These are phyloP conservation scores for Diospyros lotus DNA, from an alignment of 148 eudicot species.

Conservation along the genomic window DNA sequence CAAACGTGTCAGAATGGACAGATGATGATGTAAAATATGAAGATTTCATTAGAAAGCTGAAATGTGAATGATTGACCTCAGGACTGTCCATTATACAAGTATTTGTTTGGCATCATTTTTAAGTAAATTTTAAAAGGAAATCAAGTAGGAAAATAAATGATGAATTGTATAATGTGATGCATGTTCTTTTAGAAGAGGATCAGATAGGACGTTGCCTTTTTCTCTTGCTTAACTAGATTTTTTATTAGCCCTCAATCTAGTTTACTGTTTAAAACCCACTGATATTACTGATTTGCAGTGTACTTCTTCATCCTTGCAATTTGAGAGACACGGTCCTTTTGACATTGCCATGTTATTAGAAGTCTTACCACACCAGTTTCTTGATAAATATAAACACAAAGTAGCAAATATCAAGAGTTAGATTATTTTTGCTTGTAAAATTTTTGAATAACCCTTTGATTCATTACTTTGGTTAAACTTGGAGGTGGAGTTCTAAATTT, in stretches of 20 bases:
- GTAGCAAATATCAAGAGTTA: neutral
- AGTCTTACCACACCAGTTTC: neutral
- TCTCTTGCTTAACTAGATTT: neutral
- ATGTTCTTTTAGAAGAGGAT: neutral
- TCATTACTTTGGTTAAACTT: no score
- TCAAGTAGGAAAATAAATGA: neutral
- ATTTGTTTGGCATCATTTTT: neutral
- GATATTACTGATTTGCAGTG: neutral
- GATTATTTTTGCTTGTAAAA: no score
- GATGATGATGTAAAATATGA: no score
- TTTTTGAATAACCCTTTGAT: no score
- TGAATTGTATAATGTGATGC: neutral
- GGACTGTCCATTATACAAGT: neutral
- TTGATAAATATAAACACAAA: no score
- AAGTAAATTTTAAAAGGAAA: neutral
- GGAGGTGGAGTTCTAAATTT: no score
- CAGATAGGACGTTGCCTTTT: neutral
- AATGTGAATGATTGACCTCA: neutral
- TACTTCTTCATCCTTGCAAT: neutral
- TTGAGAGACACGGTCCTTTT: neutral
- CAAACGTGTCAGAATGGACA: no score
- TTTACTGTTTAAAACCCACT: neutral
- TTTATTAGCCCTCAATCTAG: neutral
- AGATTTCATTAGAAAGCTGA: neutral
- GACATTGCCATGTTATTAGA: neutral